Percentiles rank a stretch among this genome's conserved stretches.
Evolutionary conservation across 2,329 filamentous ascomycete genomes (phyloP).

Genomic region (Colletotrichum sp.): DNA sequence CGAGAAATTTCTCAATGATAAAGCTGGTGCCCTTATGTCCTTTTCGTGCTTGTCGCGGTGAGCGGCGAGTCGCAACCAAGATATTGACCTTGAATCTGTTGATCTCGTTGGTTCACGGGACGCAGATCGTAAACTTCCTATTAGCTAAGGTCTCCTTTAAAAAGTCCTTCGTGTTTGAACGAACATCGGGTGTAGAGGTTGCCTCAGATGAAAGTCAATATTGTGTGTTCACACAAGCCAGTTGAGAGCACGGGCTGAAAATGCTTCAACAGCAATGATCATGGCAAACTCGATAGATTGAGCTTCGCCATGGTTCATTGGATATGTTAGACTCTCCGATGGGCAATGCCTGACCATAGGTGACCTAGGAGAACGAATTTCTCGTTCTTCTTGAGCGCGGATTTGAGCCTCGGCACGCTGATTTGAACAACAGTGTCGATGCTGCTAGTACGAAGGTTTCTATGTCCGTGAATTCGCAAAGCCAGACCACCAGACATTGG

Average conservation of each 20-base stretch:
- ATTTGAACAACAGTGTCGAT: neutral
- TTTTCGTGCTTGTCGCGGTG: neutral
- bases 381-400: neutral
- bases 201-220: neutral
- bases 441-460: neutral
- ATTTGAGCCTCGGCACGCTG: neutral
- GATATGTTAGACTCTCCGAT: rapidly evolving
- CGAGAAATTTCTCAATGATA: neutral
- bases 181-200: neutral
- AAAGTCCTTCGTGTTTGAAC: neutral
- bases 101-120: neutral
- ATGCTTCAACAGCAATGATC: neutral
- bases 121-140: rapidly evolving
- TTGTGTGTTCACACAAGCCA: neutral
- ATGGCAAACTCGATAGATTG: neutral
- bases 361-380: neutral
- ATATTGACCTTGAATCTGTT: neutral
- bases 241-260: neutral
- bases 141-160: neutral
- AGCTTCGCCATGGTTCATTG: neutral
- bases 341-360: neutral
- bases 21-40: neutral
- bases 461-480: neutral
- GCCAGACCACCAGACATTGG: neutral
- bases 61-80: neutral